A percentile compares a stretch with the other conserved stretches of the same genome.
phyloP scores from a whole-genome alignment of 352 stramenopile genomes.

The Blastocystis sp. region DNA sequence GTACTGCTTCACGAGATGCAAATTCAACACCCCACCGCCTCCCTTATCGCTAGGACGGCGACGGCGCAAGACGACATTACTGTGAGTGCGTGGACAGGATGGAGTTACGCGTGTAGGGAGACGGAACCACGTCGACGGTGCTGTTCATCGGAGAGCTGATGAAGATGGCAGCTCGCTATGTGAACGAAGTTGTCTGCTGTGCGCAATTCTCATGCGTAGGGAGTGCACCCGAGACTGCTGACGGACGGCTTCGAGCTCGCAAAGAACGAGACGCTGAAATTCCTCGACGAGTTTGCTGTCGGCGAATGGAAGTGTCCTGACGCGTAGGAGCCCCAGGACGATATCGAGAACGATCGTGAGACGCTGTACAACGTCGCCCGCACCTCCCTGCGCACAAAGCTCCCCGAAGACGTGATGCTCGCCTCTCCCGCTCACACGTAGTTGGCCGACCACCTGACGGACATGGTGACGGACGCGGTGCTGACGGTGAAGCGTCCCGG shows the following conservation, averaged over 20 bases:
- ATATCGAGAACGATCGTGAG: conserved; percentile 90
- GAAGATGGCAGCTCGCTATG: conserved; percentile 94
- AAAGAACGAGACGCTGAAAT: conserved; percentile 89
- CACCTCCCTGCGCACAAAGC: conserved; percentile 95
- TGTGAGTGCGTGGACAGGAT: conserved; percentile 74
- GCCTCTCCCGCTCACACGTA: neutral
- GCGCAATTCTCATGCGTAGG: neutral
- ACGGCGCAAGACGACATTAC: conserved; percentile 93
- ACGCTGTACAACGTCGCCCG: conserved; percentile 89
- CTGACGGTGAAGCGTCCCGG: conserved; percentile 87
- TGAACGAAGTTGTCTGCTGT: conserved; percentile 83
- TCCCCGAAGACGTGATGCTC: conserved; percentile 85
- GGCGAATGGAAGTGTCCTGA: neutral
- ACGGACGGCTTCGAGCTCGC: conserved; percentile 92
- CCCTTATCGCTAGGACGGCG: conserved; percentile 94
- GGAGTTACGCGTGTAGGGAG: conserved; percentile 79
- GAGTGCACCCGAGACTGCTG: conserved; percentile 59
- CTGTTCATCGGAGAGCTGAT: conserved; percentile 97
- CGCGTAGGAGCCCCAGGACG: conserved; percentile 75
- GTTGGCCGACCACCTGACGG: conserved; percentile 88
- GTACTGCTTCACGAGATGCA: conserved; percentile 99
- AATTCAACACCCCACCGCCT: conserved; percentile 96
- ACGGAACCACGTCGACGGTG: conserved; percentile 97
- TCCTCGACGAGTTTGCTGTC: conserved; percentile 87
- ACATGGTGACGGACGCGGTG: conserved; percentile 95